Base-by-base conservation (phyloP, 169 alveolate species). In the Besnoitia besnoiti region DNA sequence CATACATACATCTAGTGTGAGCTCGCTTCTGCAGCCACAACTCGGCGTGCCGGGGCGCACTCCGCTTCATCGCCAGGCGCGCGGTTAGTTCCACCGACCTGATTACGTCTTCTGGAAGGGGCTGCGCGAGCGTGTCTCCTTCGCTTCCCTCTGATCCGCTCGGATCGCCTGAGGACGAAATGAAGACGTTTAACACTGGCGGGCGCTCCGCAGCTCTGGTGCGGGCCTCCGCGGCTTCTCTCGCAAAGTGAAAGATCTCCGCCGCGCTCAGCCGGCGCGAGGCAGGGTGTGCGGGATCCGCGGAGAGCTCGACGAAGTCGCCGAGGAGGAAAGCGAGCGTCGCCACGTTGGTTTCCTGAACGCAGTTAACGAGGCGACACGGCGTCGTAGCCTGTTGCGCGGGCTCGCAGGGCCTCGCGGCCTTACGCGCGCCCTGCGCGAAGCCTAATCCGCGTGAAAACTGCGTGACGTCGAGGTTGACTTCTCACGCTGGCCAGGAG, bases 251-350 rank as follows among this genome's bases (percentile, higher is more conserved):
- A 27, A 67, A 73, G 5, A 89, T 49, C 37, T 67, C 92, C 47
- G 46, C 27, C 14, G 88, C 59, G 30, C 79, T 19, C 35, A 73
- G 47, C 4, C 46, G 73, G 21, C 85, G 84, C 44, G 92, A 59
- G 12, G 37, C 19, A 19, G 77, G 76, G 5, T 87, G 75, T 7
- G 84, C 35, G 14, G 92, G 85, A 33, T 62, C 49, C 3, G 92
- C 84, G 59, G 84, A 51, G 73, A 67, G 14, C 46, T 24, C n/a
- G 61, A 87, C 85, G 85, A 44, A 87, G 46, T 87, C 92, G 35
- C 92, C 92, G 35, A 87, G 24, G 51, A 87, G 21, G n/a, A 87
- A 42, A 44, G 85, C 92, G 75, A 55, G 67, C 67, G 67, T 19
- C 12, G 24, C 12, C n/a, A n/a, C 30, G 5, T 16, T 55, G 12